Evolutionary conservation across 2,329 filamentous ascomycete species (phyloP).

Genomic region (Colletotrichum sp.): DNA sequence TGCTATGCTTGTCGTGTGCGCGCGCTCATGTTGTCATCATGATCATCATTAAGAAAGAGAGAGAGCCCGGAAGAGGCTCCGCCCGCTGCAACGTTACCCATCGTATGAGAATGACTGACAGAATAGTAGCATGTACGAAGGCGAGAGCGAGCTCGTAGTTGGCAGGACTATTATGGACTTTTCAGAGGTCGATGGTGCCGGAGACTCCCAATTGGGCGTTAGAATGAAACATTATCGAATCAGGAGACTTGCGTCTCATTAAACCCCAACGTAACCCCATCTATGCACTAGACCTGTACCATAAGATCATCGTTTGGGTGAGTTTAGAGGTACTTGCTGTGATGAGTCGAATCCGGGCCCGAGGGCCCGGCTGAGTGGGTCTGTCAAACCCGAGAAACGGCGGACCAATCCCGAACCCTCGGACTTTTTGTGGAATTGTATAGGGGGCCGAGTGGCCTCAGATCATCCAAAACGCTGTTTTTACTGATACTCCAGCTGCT

Average conservation of each 20-base stretch:
- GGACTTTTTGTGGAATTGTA: not conserved
- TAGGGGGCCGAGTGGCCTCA: not conserved
- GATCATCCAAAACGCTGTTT: not conserved
- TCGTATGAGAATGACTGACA: not conserved
- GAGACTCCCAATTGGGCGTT: not conserved
- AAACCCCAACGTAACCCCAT: not conserved
- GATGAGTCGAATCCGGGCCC: not conserved
- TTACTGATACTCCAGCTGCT: fast-evolving
- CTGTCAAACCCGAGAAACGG: not conserved
- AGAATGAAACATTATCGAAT: not conserved
- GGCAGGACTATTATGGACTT: not conserved
- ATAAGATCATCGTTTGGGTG: not conserved
- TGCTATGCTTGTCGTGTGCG: not conserved
- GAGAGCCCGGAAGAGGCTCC: not conserved
- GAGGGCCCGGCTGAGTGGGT: not conserved
- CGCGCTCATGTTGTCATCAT: not conserved
- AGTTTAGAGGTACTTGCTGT: not conserved
- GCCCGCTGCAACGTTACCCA: not conserved
- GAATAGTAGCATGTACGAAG: not conserved
- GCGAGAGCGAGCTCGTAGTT: not conserved
- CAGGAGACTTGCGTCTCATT: not conserved
- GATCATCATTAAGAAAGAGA: not conserved
- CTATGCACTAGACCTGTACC: not conserved
- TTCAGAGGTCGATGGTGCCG: not conserved
- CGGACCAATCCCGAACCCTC: not conserved